phyloP scores from a whole-genome alignment of 768 basidiomycete species.

The Mycena capillaripes region DNA sequence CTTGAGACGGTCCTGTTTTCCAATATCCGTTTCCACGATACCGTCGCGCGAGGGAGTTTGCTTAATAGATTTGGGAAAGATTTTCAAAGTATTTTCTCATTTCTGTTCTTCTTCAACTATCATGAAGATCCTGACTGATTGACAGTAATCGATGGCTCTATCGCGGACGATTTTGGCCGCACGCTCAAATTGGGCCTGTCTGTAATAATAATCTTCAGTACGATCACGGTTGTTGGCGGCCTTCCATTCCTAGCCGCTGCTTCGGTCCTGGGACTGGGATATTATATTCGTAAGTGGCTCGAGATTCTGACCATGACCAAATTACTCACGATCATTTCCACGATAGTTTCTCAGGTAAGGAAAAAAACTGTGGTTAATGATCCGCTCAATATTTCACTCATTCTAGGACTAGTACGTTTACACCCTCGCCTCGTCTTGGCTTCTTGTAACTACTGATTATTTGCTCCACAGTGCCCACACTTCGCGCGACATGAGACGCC shows the following conservation, averaged over 20 bases:
- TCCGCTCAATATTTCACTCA: conserved; percentile 40
- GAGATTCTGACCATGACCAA: neutral
- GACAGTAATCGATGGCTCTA: conserved; percentile 81
- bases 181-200: neutral
- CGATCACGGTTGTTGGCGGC: conserved; percentile 85
- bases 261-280: conserved; percentile 68
- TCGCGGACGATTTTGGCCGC: conserved; percentile 79
- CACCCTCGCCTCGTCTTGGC: too few species aligned
- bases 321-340: neutral
- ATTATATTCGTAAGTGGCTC: conserved; percentile 72
- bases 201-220: conserved; percentile 69
- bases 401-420: conserved; percentile 63
- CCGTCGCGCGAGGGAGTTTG: conserved; percentile 85
- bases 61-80: conserved; percentile 92
- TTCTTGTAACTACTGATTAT: too few species aligned
- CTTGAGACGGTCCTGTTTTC: conserved; percentile 88
- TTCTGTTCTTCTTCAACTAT: conserved; percentile 36
- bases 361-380: neutral
- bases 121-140: conserved; percentile 20
- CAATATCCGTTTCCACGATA: conserved; percentile 93
- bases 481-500: conserved; percentile 85
- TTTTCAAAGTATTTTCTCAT: conserved; percentile 70
- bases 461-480: too few species aligned
- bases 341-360: neutral
- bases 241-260: conserved; percentile 76